A percentile compares a stretch with the other conserved stretches of the same genome.
Evolutionary conservation across 1,139 yeast genomes (phyloP).

Genomic region (Diutina catenulata): DNA sequence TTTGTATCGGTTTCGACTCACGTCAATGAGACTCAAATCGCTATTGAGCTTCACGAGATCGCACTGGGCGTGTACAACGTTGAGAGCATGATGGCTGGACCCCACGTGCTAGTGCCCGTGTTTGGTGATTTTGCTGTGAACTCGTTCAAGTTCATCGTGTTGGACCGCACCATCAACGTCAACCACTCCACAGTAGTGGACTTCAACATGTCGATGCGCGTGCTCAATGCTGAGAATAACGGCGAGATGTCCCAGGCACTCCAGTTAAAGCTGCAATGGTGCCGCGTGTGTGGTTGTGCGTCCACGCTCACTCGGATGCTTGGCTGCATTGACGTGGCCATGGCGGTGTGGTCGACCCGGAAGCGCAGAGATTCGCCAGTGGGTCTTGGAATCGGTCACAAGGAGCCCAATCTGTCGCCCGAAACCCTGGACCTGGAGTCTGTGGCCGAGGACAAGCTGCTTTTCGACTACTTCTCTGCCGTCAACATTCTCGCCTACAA

Average conservation of each 20-base stretch:
- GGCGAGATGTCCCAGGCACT: constrained; percentile 25
- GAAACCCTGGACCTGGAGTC: too few species aligned
- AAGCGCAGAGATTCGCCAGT: background rate
- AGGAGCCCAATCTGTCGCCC: too few species aligned
- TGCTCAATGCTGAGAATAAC: constrained; percentile 16
- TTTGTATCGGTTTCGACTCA: background rate
- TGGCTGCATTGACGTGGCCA: constrained; percentile 7
- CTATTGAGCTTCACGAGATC: background rate
- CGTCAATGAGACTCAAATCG: background rate
- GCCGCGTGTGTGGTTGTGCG: constrained; percentile 47
- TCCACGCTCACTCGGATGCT: constrained; percentile 28
- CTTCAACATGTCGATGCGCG: constrained; percentile 23
- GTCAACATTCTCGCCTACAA: constrained; percentile 53
- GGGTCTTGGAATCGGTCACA: background rate
- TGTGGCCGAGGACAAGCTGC: too few species aligned
- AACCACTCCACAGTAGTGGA: constrained; percentile 38
- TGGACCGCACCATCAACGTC: constrained; percentile 25
- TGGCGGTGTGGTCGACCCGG: background rate
- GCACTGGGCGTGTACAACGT: constrained; percentile 15
- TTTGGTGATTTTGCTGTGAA: constrained; percentile 32
- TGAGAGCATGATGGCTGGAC: constrained; percentile 4
- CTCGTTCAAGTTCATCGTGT: constrained; percentile 25
- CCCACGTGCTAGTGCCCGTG: constrained; percentile 13
- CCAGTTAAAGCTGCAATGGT: constrained; percentile 47
- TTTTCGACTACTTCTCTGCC: constrained; percentile 21